Conservation (phyloP, 352 stramenopile genomes). For the Phytophthora pseudosyringae region DNA sequence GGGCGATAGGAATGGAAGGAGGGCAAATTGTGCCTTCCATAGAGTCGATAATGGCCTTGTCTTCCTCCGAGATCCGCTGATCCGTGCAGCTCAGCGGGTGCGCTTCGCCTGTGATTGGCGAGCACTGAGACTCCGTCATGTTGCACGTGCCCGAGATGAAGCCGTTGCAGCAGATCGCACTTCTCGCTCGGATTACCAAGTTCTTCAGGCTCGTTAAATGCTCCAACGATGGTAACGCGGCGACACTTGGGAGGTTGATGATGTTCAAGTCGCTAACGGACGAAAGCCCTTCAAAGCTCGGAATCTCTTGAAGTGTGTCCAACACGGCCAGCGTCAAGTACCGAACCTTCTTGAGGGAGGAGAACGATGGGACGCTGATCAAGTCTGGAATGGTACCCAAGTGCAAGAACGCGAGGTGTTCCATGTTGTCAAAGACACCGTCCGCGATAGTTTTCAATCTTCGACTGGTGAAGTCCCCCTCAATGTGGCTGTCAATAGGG, state of each 20-base stretch:
- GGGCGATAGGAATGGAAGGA: conserved; percentile 3
- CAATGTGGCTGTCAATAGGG: conserved; percentile 28
- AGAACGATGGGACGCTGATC: conserved; percentile 38
- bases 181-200: conserved; percentile 27
- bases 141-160: conserved; percentile 34
- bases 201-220: conserved; percentile 21
- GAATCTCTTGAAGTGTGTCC: conserved; percentile 26
- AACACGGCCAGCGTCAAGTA: conserved; percentile 38
- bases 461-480: conserved; percentile 40
- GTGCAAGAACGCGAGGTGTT: conserved; percentile 43
- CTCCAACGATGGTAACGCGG: conserved; percentile 26
- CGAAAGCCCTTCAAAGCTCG: conserved; percentile 33
- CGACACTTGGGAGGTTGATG: conserved; percentile 17
- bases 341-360: conserved; percentile 33
- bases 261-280: conserved; percentile 27
- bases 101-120: conserved; percentile 25
- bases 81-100: conserved; percentile 23
- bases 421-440: conserved; percentile 45
- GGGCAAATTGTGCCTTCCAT: conserved; percentile 18
- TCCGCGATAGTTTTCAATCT: conserved; percentile 23
- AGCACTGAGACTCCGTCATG: conserved; percentile 34
- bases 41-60: conserved; percentile 4
- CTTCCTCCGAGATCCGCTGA: conserved; percentile 16
- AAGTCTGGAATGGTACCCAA: conserved; percentile 36
- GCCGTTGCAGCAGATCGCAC: conserved; percentile 45